Conservation (phyloP, 805 yeast species). For the Metschnikowia sp. region DNA sequence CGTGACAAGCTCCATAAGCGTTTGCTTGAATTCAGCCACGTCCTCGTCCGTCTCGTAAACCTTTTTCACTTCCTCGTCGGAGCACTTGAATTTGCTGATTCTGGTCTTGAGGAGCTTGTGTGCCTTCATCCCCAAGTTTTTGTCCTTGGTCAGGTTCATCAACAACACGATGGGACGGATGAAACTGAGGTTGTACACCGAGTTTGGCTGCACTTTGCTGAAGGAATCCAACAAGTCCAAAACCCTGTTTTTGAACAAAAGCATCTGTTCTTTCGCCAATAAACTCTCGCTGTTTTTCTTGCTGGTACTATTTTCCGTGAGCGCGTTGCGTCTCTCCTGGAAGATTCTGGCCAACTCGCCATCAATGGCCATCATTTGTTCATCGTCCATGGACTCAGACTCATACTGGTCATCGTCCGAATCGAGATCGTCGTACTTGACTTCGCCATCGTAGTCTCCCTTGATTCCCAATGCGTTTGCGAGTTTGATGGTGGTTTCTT, state of each 20-base stretch:
- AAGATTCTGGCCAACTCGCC: constrained; percentile 79
- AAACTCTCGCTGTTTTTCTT: constrained; percentile 68
- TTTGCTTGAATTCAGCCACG: constrained; percentile 15
- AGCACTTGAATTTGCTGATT: constrained; percentile 48
- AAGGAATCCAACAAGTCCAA: constrained; percentile 73
- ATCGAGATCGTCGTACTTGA: constrained; percentile 38
- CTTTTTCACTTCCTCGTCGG: constrained; percentile 18
- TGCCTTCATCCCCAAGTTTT: constrained; percentile 67
- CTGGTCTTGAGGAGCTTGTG: constrained; percentile 64
- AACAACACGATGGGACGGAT: constrained; percentile 57
- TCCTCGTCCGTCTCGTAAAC: constrained; percentile 17
- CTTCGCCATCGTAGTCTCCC: constrained; percentile 40
- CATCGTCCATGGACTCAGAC: constrained; percentile 81
- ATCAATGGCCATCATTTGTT: constrained; percentile 93
- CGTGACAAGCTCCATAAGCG: constrained; percentile 29
- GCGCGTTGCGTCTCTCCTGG: constrained; percentile 71
- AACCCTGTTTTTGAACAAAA: constrained; percentile 72
- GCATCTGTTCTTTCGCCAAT: constrained; percentile 76
- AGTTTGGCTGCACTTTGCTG: constrained; percentile 43
- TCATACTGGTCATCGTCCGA: constrained; percentile 57
- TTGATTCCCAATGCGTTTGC: constrained; percentile 74
- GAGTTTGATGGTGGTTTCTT: constrained; percentile 55
- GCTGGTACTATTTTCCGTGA: constrained; percentile 46
- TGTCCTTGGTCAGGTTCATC: constrained; percentile 66
- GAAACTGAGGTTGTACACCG: constrained; percentile 40